Percentiles rank a stretch among this genome's conserved stretches.
These are phyloP conservation scores for Clonostachys sp. DNA, from an alignment of 2,329 filamentous ascomycete genomes.

Conservation along the genomic window DNA sequence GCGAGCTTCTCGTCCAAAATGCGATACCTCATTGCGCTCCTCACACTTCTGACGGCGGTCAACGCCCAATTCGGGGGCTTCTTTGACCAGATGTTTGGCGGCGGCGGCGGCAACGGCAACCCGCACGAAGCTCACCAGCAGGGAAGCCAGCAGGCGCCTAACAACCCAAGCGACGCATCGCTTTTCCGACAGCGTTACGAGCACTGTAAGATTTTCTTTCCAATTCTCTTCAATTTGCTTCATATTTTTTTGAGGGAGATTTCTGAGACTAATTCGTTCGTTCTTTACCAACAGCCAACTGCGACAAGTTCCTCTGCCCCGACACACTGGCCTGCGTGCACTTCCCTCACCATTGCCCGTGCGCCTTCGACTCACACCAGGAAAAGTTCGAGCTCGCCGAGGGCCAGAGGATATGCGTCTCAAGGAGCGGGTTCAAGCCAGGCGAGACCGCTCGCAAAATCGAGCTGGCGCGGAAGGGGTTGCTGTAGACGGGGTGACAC, in stretches of 20 bases:
- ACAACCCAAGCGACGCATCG: constrained; percentile 77
- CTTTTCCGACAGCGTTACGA: constrained; percentile 74
- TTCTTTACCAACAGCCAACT: constrained; percentile 56
- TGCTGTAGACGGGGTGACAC: constrained; percentile 34
- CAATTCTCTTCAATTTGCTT: neutral
- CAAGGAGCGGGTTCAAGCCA: constrained; percentile 68
- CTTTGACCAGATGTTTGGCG: constrained; percentile 96
- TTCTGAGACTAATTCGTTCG: neutral
- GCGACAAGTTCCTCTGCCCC: constrained; percentile 91
- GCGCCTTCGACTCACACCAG: constrained; percentile 70
- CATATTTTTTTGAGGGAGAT: neutral
- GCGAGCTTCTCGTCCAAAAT: constrained; percentile 11
- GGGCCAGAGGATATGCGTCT: constrained; percentile 68
- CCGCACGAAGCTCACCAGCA: constrained; percentile 41
- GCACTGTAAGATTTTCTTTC: constrained; percentile 43
- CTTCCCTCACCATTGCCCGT: constrained; percentile 96
- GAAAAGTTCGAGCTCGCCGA: constrained; percentile 75
- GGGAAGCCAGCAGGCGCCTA: constrained; percentile 55
- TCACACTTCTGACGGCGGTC: constrained; percentile 58
- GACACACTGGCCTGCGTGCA: constrained; percentile 92
- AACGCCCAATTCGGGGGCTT: constrained; percentile 82
- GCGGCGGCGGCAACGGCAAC: constrained; percentile 39
- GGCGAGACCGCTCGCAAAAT: constrained; percentile 72
- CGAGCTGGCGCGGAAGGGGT: constrained; percentile 73
- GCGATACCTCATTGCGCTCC: constrained; percentile 32